Conservation (phyloP, 2,329 filamentous ascomycete species). For the Gliomastix tumulicola region DNA sequence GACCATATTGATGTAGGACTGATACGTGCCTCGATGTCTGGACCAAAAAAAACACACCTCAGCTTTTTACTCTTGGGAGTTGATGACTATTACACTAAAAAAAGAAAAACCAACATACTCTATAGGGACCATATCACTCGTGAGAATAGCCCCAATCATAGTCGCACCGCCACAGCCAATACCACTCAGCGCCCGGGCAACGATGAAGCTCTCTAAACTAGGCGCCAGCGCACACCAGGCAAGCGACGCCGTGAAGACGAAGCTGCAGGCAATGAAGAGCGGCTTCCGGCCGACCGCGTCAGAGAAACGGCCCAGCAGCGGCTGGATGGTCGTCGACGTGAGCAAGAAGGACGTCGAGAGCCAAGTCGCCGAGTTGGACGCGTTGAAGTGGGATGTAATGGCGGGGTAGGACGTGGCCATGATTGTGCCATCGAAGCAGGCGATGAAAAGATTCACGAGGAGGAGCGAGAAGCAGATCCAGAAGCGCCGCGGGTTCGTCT, state of each 20-base stretch:
- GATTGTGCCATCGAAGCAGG: constrained; percentile 68
- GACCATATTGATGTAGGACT: constrained; percentile 62
- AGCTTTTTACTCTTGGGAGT: neutral
- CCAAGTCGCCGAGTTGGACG: constrained; percentile 77
- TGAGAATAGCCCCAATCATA: neutral
- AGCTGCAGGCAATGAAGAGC: constrained; percentile 29
- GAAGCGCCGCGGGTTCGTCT: constrained; percentile 36
- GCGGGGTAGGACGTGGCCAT: constrained; percentile 79
- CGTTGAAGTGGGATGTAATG: constrained; percentile 72
- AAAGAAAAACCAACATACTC: neutral
- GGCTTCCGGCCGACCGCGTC: constrained; percentile 29
- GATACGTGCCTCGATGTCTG: constrained; percentile 58
- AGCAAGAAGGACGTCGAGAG: constrained; percentile 73
- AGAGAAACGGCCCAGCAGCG: constrained; percentile 29
- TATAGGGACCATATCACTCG: constrained; percentile 1
- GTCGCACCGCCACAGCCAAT: neutral
- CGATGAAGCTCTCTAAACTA: constrained; percentile 31
- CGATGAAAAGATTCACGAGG: constrained; percentile 47
- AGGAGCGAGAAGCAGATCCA: constrained; percentile 22
- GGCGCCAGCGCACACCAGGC: constrained; percentile 34
- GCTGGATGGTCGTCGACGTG: constrained; percentile 45
- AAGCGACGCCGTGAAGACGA: constrained; percentile 34
- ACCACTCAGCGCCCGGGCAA: constrained; percentile 2
- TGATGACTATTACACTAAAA: neutral
- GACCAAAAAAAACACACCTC: neutral